Base-by-base conservation (phyloP, 140 eudicot species). In the Stevia rebaudiana region DNA sequence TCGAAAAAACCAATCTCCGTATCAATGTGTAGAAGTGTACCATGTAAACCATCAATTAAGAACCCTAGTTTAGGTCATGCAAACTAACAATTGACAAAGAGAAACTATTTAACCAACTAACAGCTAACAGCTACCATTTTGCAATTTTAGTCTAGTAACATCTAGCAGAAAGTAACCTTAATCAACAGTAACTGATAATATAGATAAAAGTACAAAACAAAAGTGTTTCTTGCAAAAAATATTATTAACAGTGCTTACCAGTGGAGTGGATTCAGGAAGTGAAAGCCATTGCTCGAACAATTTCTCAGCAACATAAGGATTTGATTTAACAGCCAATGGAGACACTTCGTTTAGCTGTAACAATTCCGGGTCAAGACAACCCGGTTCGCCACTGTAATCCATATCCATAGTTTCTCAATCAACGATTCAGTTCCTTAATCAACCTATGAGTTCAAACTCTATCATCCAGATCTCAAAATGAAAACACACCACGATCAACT, bases 261-360 rank as follows among this genome's bases (percentile, higher is more conserved):
- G n/a, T n/a, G n/a, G 79, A 76, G 70, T 76, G 13, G 95, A 83
- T 39, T 88, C 99, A 4, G 97, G 86, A 41, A 92, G 87, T 19
- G 99, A 92, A 43, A 92, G 95, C 99, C 99, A 92, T 79, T 88
- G 94, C 61, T 86, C 88, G 54, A 81, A 92, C 30, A 92, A 86
- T 76, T 79, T 83, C 55, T 83, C 94, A 0, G 95, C 97, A 53
- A 92, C 80, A 56, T 59, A 80, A 67, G 94, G 95, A 72, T 83
- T 83, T 13, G 95, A 80, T 72, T 88, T 88, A 33, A 88, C 70
- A 10, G 90, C 86, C 69, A 80, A 69, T 23, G 95, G 87, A 37
- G 99, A 83, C 31, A 88, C 90, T 77, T 92, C 99, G 53, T 79
- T 80, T 4, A 92, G 89, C 84, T 92, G 99, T 79, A 92, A 61